Evolutionary conservation across 208 protist species (phyloP).

Genomic region (Leptomonas pyrrhocoris): DNA sequence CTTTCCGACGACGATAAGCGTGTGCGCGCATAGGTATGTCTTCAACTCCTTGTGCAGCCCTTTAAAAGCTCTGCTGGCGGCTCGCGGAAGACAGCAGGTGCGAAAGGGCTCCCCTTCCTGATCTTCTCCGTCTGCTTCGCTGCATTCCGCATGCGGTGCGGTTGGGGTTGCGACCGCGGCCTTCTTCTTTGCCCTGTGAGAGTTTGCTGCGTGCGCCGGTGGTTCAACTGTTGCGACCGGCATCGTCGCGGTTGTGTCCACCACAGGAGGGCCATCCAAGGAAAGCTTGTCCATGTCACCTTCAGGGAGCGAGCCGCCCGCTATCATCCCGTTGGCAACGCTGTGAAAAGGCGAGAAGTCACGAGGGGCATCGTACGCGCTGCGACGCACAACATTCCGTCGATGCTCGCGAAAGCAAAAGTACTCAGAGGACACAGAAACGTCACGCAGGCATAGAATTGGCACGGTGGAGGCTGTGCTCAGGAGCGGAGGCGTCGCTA

Average conservation of each 20-base stretch:
- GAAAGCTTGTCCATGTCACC: neutral
- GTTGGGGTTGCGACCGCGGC: neutral
- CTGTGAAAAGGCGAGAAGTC: neutral
- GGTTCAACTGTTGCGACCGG: neutral
- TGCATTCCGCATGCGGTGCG: too few species aligned
- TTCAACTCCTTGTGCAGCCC: neutral
- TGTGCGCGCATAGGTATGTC: slow-evolving; percentile 2
- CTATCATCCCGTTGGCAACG: neutral
- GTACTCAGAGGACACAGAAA: neutral
- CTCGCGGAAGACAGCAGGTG: neutral
- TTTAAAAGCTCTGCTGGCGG: neutral
- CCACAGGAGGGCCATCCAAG: neutral
- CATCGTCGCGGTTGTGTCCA: slow-evolving; percentile 11
- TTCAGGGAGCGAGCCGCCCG: neutral
- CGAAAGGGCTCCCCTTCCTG: neutral
- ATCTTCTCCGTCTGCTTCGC: too few species aligned
- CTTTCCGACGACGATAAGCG: neutral
- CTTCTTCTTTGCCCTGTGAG: neutral
- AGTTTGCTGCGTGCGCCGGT: neutral
- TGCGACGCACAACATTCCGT: neutral
- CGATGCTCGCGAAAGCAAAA: neutral
- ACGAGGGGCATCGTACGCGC: neutral
- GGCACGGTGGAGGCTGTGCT: neutral
- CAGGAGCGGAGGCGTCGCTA: neutral
- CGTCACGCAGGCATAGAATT: neutral